Percentiles rank a stretch among this genome's conserved stretches.
Conservation (phyloP, 2,329 filamentous ascomycete species). For the Diaporthe destruens region DNA sequence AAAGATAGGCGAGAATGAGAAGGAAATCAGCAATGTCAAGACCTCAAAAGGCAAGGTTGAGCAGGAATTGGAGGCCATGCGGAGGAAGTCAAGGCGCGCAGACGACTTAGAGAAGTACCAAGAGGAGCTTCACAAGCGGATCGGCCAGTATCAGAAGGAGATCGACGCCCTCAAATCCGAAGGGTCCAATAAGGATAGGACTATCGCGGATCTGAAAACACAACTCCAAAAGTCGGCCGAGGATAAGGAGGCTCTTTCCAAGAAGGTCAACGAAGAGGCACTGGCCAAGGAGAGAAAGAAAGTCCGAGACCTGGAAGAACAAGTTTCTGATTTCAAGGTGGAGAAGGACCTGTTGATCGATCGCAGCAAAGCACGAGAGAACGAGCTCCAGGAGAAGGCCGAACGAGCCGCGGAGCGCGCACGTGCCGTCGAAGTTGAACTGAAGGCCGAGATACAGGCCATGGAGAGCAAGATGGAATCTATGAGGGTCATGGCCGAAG, state of each 20-base stretch:
- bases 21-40: constrained; percentile 70
- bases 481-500: constrained; percentile 86
- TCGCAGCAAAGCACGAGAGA: constrained; percentile 73
- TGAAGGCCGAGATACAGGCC: constrained; percentile 80
- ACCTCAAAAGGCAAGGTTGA: constrained; percentile 70
- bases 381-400: constrained; percentile 79
- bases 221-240: constrained; percentile 78
- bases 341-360: constrained; percentile 84
- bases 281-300: constrained; percentile 73
- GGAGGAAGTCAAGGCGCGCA: constrained; percentile 61
- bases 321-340: constrained; percentile 74
- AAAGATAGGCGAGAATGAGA: constrained; percentile 75
- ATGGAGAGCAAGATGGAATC: constrained; percentile 92
- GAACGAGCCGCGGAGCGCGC: constrained; percentile 79
- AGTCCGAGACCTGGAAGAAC: constrained; percentile 66
- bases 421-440: constrained; percentile 77
- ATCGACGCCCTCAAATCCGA: constrained; percentile 68
- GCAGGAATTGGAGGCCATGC: constrained; percentile 61
- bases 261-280: constrained; percentile 75
- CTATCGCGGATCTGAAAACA: constrained; percentile 75
- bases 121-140: constrained; percentile 66
- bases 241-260: constrained; percentile 75
- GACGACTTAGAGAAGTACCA: constrained; percentile 68
- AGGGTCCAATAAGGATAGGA: constrained; percentile 71
- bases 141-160: constrained; percentile 70